phyloP scores from a whole-genome alignment of 2,329 filamentous ascomycete genomes.

The Ascochyta rabiei region DNA sequence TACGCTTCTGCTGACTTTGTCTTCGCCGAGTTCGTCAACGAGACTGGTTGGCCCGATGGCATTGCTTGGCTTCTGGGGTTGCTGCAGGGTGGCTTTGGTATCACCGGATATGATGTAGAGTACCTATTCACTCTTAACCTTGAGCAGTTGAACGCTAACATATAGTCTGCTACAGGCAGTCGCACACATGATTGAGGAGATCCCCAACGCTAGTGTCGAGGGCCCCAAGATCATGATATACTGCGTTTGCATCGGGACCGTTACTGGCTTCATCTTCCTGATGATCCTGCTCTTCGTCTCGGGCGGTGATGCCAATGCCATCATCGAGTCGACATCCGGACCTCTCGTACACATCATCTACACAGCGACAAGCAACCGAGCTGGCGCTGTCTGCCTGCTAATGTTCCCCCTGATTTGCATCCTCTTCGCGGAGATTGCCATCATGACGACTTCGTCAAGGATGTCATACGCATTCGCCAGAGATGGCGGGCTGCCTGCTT shows the following conservation, averaged over 20 bases:
- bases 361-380: conserved; percentile 65
- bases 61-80: conserved; percentile 60
- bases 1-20: conserved; percentile 70
- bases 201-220: conserved; percentile 62
- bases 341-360: conserved; percentile 68
- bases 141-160: too few species aligned
- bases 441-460: conserved; percentile 69
- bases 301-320: conserved; percentile 58
- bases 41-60: conserved; percentile 72
- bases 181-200: conserved; percentile 65
- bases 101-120: conserved; percentile 63
- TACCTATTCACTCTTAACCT: too few species aligned
- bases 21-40: conserved; percentile 71
- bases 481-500: conserved; percentile 70
- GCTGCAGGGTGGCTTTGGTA: conserved; percentile 60
- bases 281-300: conserved; percentile 69
- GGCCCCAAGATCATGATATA: conserved; percentile 71
- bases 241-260: conserved; percentile 67
- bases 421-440: conserved; percentile 66
- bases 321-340: conserved; percentile 62
- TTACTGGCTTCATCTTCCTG: conserved; percentile 68
- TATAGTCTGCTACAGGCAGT: too few species aligned
- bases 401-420: conserved; percentile 71
- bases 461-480: conserved; percentile 72
- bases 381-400: conserved; percentile 67